Evolutionary conservation across 805 yeast species (phyloP), one percentile per base, ranked within the genome.

Genomic region (Priceomyces carsonii): DNA sequence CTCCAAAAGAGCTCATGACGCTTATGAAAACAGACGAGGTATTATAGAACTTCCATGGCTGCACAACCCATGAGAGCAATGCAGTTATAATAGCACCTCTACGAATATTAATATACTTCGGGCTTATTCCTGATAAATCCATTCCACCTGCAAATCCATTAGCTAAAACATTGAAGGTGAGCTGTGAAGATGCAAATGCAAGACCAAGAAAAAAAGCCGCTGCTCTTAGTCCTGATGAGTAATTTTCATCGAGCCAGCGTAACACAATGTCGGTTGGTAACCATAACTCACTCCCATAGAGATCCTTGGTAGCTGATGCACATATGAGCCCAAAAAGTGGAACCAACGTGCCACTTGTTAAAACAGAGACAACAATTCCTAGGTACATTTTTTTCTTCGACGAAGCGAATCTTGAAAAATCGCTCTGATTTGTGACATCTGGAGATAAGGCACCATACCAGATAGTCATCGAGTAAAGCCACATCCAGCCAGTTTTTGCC

Each of bases 81-180:
- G 51, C 50, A 12, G 53, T 48, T 8, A 50, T 25, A 4, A 50
- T 23, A 19, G 75, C 70, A 14, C 80, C 82, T 27, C 77, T 53
- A 26, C 58, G 57, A 31, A 73, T 69, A 43, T 66, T 66, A 42
- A 73, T 48, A 40, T 60, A 68, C 36, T 58, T 55, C 12, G 77
- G 77, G 32, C 63, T 57, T 40, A 75, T 44, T 31, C 70, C 78
- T 17, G 75, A 66, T 43, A 75, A 44, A 41, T 74, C 79, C 60
- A 72, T 75, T 12, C 77, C 78, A 9, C 74, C 75, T 66, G 55
- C 61, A 84, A 79, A 53, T 82, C 87, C 50, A 39, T 47, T 47
- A 13, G 42, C 75, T 29, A 63, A 42, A 20, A 59, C 42, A 38
- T 68, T 66, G 38, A 63, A 43, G 9, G 61, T 50, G 6, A 64